These are phyloP conservation scores for Fragilaria crotonensis DNA, from an alignment of 108 stramenopile species.

Conservation along the genomic window DNA sequence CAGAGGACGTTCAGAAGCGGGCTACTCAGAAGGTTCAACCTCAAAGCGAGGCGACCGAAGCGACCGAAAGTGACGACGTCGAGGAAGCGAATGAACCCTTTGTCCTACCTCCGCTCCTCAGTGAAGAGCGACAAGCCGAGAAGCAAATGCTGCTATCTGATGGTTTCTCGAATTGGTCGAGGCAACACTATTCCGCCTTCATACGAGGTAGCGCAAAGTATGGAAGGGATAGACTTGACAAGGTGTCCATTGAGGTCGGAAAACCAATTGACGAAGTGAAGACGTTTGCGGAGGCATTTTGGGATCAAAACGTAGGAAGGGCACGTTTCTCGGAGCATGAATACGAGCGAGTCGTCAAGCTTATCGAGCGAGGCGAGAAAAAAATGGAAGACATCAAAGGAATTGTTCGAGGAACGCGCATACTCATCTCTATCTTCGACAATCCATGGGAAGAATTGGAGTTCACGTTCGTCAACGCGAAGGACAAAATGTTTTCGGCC, in stretches of 20 bases:
- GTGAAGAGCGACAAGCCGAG: conserved; percentile 46
- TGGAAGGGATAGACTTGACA: conserved; percentile 34
- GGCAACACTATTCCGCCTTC: conserved; percentile 78
- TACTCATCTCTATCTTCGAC: conserved; percentile 71
- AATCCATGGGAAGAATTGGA: conserved; percentile 86
- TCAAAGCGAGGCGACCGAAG: conserved; percentile 7
- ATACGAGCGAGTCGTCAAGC: conserved; percentile 77
- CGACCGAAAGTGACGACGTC: conserved; percentile 17
- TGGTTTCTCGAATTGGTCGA: conserved; percentile 86
- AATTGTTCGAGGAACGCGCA: conserved; percentile 54
- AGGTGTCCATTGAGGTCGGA: conserved; percentile 71
- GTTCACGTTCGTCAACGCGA: conserved; percentile 63
- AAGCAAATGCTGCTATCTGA: conserved; percentile 73
- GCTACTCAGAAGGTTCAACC: conserved; percentile 16
- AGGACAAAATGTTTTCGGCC: conserved; percentile 52
- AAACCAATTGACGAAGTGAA: conserved; percentile 53
- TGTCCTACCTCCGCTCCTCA: conserved; percentile 59
- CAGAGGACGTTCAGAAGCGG: conserved; percentile 48
- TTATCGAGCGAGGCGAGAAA: conserved; percentile 76
- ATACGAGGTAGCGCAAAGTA: conserved; percentile 62
- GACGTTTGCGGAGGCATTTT: conserved; percentile 58
- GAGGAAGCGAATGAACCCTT: conserved; percentile 27
- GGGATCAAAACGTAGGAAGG: conserved; percentile 64
- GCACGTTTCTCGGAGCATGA: conserved; percentile 74
- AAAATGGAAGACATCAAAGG: conserved; percentile 66